These are phyloP conservation scores for Hsuehochloa calcarea DNA, from an alignment of 176 grass and related monocot species.

Conservation along the genomic window DNA sequence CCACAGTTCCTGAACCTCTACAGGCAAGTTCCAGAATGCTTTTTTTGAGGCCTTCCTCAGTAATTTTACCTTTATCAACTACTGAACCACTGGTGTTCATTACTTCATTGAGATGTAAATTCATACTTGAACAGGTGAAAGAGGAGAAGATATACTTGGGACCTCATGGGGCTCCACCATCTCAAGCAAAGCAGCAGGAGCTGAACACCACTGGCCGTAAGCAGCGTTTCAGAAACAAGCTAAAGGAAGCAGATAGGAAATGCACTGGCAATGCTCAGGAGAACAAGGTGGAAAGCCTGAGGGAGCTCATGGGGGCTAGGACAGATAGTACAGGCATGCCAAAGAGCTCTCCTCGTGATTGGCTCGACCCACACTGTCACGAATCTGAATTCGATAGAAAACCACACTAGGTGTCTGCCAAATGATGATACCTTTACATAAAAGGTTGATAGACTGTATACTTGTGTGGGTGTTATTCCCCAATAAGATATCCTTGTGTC, in stretches of 20 bases:
- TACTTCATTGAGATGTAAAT: slow-evolving; percentile 11
- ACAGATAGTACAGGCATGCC: slow-evolving; percentile 15
- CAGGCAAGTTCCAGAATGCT: slow-evolving; percentile 33
- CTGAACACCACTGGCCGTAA: slow-evolving; percentile 50
- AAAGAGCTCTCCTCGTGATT: slow-evolving; percentile 58
- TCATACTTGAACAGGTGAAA: slow-evolving; percentile 43
- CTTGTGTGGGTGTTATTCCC: not conserved
- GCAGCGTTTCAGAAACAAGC: slow-evolving; percentile 75
- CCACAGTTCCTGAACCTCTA: slow-evolving; percentile 42
- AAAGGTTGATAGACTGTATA: slow-evolving; percentile 24
- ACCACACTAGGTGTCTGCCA: slow-evolving; percentile 22
- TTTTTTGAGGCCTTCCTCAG: not conserved
- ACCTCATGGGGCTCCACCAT: slow-evolving; percentile 62
- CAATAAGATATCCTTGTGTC: slow-evolving; percentile 14
- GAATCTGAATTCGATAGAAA: slow-evolving; percentile 79
- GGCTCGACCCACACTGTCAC: slow-evolving; percentile 88
- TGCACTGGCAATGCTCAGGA: slow-evolving; percentile 47
- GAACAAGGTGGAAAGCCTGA: slow-evolving; percentile 71
- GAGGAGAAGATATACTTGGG: slow-evolving; percentile 77
- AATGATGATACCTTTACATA: not conserved
- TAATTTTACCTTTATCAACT: not conserved
- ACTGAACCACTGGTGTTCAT: not conserved
- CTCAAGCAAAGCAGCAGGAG: slow-evolving; percentile 57
- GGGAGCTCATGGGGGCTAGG: slow-evolving; percentile 59
- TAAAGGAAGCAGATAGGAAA: slow-evolving; percentile 81